phyloP scores from a whole-genome alignment of 2,329 filamentous ascomycete species.

The Apiospora aurea region DNA sequence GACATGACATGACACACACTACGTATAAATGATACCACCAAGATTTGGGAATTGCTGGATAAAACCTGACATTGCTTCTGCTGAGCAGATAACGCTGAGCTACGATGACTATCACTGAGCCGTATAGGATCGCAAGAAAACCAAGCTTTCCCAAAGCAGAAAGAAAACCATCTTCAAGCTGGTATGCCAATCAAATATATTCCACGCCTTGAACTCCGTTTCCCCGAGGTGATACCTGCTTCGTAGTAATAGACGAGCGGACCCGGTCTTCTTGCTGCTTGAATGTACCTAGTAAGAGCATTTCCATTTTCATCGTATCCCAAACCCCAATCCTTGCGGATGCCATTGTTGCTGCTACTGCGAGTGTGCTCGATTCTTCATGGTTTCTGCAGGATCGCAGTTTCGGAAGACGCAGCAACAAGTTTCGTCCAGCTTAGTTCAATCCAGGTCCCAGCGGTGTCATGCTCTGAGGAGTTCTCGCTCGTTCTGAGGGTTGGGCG shows the following conservation, averaged over 20 bases:
- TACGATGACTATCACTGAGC: background rate
- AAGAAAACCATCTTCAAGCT: background rate
- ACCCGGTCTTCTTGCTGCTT: background rate
- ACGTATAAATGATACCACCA: slow-evolving; percentile 23
- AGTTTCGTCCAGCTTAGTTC: background rate
- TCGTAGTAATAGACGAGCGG: background rate
- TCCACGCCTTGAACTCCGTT: slow-evolving; percentile 26
- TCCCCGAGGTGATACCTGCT: background rate
- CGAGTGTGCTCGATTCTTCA: background rate
- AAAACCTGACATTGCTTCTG: background rate
- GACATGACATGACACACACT: slow-evolving; percentile 13
- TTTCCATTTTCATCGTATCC: background rate
- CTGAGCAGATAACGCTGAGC: background rate
- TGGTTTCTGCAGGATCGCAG: background rate
- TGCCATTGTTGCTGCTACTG: background rate
- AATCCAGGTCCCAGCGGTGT: background rate
- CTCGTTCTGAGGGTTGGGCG: background rate
- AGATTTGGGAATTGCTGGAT: background rate
- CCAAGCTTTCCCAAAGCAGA: background rate
- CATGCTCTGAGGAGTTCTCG: background rate
- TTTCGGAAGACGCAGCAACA: background rate
- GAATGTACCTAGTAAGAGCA: background rate
- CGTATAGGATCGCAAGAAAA: background rate
- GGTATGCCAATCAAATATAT: slow-evolving; percentile 18
- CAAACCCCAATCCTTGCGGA: background rate